phyloP scores from a whole-genome alignment of 202 grass and related monocot genomes.

The Zoysia matrella region DNA sequence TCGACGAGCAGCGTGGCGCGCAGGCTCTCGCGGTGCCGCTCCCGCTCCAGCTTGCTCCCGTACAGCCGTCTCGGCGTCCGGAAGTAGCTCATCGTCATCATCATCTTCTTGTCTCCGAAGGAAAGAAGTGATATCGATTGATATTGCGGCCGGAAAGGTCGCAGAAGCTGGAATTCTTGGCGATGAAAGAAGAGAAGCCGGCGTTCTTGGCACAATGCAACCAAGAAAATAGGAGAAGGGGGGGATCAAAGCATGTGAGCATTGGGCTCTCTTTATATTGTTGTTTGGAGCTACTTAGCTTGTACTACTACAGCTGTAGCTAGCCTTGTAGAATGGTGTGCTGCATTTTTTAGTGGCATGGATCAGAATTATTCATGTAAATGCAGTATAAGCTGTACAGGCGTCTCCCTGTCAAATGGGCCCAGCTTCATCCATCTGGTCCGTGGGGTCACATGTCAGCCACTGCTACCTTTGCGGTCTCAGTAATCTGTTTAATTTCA shows the following conservation, averaged over 20 bases:
- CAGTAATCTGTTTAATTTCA: background rate
- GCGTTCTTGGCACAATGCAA: background rate
- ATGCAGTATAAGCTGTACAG: background rate
- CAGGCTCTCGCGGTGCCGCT: background rate
- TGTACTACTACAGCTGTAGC: slow-evolving; percentile 15
- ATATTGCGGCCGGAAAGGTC: background rate
- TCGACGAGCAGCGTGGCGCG: slow-evolving; percentile 31
- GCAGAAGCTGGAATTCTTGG: background rate
- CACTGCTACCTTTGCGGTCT: background rate
- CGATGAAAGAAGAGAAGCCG: background rate
- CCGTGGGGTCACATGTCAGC: background rate
- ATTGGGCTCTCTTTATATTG: background rate
- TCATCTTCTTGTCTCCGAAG: background rate
- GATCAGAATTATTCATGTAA: background rate
- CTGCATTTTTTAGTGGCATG: background rate
- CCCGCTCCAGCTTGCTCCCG: slow-evolving; percentile 16
- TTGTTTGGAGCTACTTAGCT: background rate
- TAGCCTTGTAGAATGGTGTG: slow-evolving; percentile 10
- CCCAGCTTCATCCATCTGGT: background rate
- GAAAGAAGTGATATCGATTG: background rate
- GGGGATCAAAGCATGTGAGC: slow-evolving; percentile 45
- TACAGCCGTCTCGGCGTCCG: slow-evolving; percentile 35
- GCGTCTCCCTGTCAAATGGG: background rate
- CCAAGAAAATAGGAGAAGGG: background rate
- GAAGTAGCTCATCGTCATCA: slow-evolving; percentile 53